phyloP scores from a whole-genome alignment of 352 stramenopile species.

The Phytophthora ohioensis region DNA sequence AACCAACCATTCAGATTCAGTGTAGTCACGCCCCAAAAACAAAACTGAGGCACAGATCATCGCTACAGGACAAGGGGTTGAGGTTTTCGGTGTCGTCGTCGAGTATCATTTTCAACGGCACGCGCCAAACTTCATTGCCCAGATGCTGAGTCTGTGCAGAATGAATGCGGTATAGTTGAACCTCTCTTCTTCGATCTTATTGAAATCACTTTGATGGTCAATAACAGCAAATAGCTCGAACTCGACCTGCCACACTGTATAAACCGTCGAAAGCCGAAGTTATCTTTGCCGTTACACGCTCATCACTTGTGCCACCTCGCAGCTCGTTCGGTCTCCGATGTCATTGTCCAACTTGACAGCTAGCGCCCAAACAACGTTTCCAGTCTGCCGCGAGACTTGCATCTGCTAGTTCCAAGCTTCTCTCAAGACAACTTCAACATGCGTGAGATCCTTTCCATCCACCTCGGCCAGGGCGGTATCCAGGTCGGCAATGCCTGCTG shows the following conservation, averaged over 20 bases:
- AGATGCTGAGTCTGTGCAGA: constrained; percentile 26
- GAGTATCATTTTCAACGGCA: not conserved
- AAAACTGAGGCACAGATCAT: not conserved
- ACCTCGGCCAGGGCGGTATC: constrained; percentile 95
- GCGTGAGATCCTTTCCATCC: constrained; percentile 60
- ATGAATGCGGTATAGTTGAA: constrained; percentile 18
- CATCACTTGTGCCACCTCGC: not conserved
- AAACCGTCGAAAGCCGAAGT: constrained; percentile 14
- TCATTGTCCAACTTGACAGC: constrained; percentile 26
- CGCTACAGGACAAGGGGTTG: not conserved
- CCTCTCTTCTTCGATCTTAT: constrained; percentile 5
- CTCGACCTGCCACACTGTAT: constrained; percentile 12
- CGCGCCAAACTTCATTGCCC: constrained; percentile 1
- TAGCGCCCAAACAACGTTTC: constrained; percentile 3
- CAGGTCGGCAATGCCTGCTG: constrained; percentile 91
- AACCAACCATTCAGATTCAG: not conserved
- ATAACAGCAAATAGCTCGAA: not conserved
- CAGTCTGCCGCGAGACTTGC: too few relatives aligned
- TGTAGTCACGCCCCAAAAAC: too few relatives aligned
- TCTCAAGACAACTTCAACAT: not conserved
- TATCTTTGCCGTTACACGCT: constrained; percentile 1
- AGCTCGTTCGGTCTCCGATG: constrained; percentile 1
- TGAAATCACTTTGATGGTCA: not conserved
- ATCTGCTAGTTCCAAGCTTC: not conserved
- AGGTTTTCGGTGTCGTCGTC: not conserved